Percentiles rank a stretch among this genome's conserved stretches.
Evolutionary conservation across 2,329 filamentous ascomycete genomes (phyloP).

Genomic region (Fusarium coffeatum): DNA sequence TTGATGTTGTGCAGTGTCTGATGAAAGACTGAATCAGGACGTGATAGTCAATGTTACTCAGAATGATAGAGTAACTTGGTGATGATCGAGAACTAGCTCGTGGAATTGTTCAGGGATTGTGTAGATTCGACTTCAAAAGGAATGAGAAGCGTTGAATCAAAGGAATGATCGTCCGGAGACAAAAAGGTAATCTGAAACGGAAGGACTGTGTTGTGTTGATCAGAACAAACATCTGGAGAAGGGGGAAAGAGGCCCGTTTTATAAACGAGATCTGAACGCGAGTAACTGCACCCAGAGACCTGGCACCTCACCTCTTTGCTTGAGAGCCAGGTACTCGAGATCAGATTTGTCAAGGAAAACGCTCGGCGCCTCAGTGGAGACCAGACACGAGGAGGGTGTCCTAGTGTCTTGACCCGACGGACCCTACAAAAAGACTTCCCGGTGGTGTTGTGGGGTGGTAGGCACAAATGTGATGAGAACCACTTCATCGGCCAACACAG

Average conservation of each 20-base stretch:
- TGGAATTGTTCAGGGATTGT: conserved; percentile 40
- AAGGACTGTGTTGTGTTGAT: conserved; percentile 41
- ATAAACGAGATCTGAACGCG: conserved; percentile 40
- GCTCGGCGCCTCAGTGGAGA: conserved; percentile 41
- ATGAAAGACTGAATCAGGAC: conserved; percentile 44
- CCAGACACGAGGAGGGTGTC: conserved; percentile 21
- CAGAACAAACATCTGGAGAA: conserved; percentile 29
- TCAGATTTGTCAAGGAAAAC: conserved; percentile 44
- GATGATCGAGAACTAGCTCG: conserved; percentile 47
- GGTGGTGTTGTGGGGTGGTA: conserved; percentile 33
- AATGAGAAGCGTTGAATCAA: conserved; percentile 49
- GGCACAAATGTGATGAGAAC: conserved; percentile 12
- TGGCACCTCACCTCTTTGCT: background rate
- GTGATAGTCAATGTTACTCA: conserved; percentile 26
- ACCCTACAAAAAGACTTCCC: conserved; percentile 25
- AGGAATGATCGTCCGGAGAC: conserved; percentile 49
- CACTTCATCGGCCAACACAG: conserved; percentile 28
- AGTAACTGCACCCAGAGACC: conserved; percentile 24
- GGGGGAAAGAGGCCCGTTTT: conserved; percentile 45
- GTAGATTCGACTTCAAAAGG: conserved; percentile 47
- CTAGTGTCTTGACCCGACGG: conserved; percentile 15
- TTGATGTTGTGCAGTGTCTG: conserved; percentile 32
- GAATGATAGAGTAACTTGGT: conserved; percentile 24
- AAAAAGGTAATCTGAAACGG: conserved; percentile 37
- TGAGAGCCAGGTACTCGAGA: conserved; percentile 21